These are phyloP conservation scores for Skeletonema potamos DNA, from an alignment of 108 stramenopile species.

Conservation along the genomic window DNA sequence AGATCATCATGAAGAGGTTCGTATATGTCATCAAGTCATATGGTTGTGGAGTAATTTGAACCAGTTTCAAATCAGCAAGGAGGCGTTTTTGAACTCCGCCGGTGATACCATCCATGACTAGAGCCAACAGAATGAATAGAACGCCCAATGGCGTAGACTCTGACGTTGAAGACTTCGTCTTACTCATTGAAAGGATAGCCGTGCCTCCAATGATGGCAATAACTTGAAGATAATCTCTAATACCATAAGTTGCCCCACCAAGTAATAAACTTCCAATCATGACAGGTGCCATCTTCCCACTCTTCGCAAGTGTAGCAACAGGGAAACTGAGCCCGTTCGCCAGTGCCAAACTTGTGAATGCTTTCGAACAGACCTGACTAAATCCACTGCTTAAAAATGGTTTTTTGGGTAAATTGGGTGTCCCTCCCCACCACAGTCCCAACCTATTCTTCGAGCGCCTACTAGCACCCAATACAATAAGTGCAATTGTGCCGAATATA, in stretches of 20 bases:
- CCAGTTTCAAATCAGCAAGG: constrained; percentile 48
- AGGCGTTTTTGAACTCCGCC: constrained; percentile 72
- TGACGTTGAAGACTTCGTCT: constrained; percentile 44
- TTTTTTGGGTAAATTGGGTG: constrained; percentile 45
- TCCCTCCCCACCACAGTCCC: constrained; percentile 36
- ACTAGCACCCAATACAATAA: constrained; percentile 30
- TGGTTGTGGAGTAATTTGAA: constrained; percentile 54
- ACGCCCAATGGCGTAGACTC: constrained; percentile 53
- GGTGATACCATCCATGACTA: constrained; percentile 74
- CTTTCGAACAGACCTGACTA: constrained; percentile 72
- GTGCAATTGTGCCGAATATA: constrained; percentile 52
- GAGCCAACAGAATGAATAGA: constrained; percentile 57
- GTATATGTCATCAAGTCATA: constrained; percentile 90
- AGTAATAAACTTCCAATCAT: constrained; percentile 70
- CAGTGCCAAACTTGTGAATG: constrained; percentile 63
- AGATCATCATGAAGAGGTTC: constrained; percentile 74
- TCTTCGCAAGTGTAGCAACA: constrained; percentile 87
- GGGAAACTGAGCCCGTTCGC: constrained; percentile 81
- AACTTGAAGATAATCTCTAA: constrained; percentile 64
- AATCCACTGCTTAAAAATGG: constrained; percentile 56
- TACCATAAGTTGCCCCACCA: constrained; percentile 58
- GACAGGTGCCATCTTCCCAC: constrained; percentile 92
- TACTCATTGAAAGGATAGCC: constrained; percentile 62
- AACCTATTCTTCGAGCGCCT: constrained; percentile 6
- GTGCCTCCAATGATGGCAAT: constrained; percentile 74